A percentile compares a stretch with the other conserved stretches of the same genome.
Evolutionary conservation across 257 asterid genomes (phyloP).

Genomic region (Gentiana dahurica): DNA sequence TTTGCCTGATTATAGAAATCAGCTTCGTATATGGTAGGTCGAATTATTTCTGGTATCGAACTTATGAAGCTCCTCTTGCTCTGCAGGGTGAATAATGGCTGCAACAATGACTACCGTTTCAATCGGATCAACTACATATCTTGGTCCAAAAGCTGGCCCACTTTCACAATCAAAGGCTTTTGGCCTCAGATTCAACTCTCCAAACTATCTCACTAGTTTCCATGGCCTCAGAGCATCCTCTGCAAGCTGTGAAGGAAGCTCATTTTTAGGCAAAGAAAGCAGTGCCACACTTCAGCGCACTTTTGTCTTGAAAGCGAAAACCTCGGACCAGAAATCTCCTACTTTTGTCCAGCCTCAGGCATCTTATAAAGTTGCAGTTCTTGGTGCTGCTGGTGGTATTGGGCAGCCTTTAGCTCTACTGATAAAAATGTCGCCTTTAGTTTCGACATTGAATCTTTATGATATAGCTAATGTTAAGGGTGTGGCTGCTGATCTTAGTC

Average conservation of each 20-base stretch:
- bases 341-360: constrained; percentile 57
- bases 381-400: constrained; percentile 81
- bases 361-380: constrained; percentile 72
- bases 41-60: too few species aligned
- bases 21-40: too few species aligned
- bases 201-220: constrained; percentile 28
- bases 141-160: constrained; percentile 27
- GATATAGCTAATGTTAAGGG: constrained; percentile 84
- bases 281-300: constrained; percentile 23
- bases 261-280: constrained; percentile 42
- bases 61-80: not conserved
- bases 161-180: constrained; percentile 33
- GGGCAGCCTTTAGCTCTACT: constrained; percentile 82
- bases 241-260: constrained; percentile 26
- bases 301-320: constrained; percentile 21
- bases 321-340: constrained; percentile 21
- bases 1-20: too few species aligned
- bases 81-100: constrained; percentile 59
- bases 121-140: constrained; percentile 36
- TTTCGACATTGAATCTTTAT: constrained; percentile 52
- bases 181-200: constrained; percentile 33
- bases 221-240: constrained; percentile 39
- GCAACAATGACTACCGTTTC: constrained; percentile 53
- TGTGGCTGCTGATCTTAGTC: constrained; percentile 83
- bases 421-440: constrained; percentile 84